Conservation (phyloP, 768 basidiomycete species). For the Mrakia gelida region DNA sequence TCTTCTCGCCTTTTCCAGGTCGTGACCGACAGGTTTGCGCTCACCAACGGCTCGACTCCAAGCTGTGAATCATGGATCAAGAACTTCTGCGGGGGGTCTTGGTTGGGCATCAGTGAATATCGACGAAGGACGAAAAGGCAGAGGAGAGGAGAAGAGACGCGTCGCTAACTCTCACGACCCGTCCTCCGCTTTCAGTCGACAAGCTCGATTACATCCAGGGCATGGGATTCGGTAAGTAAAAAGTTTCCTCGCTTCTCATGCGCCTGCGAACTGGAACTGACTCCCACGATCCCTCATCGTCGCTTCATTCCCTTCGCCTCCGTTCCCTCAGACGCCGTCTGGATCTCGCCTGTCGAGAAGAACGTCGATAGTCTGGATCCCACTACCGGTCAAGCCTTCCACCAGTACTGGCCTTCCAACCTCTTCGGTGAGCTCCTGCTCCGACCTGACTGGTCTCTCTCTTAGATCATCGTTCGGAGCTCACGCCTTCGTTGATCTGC, state of each 20-base stretch:
- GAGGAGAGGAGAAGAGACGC: too few relatives aligned
- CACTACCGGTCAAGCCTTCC: constrained; percentile 65
- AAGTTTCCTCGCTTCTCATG: background rate
- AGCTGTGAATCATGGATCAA: background rate
- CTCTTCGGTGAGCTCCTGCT: background rate
- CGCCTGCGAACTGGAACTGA: too few relatives aligned
- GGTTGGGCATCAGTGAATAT: constrained; percentile 10
- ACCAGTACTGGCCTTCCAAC: constrained; percentile 64
- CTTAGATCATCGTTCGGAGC: too few relatives aligned
- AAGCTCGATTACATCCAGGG: constrained; percentile 31
- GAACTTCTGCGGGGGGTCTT: constrained; percentile 17
- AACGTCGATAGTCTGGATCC: constrained; percentile 48
- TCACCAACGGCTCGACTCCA: background rate
- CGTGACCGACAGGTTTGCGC: constrained; percentile 28
- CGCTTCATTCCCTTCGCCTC: background rate
- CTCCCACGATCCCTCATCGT: too few relatives aligned
- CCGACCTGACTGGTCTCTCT: too few relatives aligned
- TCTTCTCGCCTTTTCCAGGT: background rate
- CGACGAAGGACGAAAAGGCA: too few relatives aligned
- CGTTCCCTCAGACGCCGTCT: constrained; percentile 10
- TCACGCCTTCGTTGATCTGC: background rate
- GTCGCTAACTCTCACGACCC: too few relatives aligned
- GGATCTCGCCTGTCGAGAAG: constrained; percentile 45
- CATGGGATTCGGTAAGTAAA: constrained; percentile 25
- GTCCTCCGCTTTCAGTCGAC: background rate